Evolutionary conservation across 1,284 basidiomycete species (phyloP), one percentile per base, ranked within the genome.

Genomic region (Cryptococcus hybrid): DNA sequence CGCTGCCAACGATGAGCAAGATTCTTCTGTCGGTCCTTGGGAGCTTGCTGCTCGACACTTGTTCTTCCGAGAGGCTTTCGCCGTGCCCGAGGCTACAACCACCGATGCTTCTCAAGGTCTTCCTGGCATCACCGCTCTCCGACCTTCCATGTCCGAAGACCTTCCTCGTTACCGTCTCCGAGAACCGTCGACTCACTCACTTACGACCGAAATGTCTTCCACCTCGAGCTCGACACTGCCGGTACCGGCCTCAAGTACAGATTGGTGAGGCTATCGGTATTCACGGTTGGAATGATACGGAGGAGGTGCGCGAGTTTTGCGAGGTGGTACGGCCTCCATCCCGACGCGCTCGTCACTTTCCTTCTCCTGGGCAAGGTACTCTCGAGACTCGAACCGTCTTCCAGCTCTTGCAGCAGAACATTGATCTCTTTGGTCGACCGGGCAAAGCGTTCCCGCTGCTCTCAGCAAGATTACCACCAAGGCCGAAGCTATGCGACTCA

Each of bases 151-250:
- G 42, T 81, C 88, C 12, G 96, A 98, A 64, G 30, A 98, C 92
- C 38, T 98, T 85, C 84, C 86, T 98, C 61, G 87, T 98, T 60
- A 93, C 88, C 15, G 94, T 94, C 73, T 86, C 88, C 6, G 94
- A 97, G 78, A 98, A 98, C 81, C 86, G 88, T 53, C 90, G 95
- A 38, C 85, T 99, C 54, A 99, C 95, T 0, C 66, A 91, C 95
- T 64, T 99, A 99, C 79, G 91, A 98, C 79, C 90, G 96, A 64
- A 98, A 99, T 78, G 92, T 99, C 57, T 99, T 99, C 84, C 95
- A 99, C 80, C 85, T 99, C 74, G 95, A 98, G 82, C 92, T 99
- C 75, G 87, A 93, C 77, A 93, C 92, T 8, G 80, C 84, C 51
- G 90, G 91, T 46, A 99, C 96, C 13, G 93, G 92, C 7, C 84